Conservation (phyloP, 768 basidiomycete species). For the Gyrodon lividus region DNA sequence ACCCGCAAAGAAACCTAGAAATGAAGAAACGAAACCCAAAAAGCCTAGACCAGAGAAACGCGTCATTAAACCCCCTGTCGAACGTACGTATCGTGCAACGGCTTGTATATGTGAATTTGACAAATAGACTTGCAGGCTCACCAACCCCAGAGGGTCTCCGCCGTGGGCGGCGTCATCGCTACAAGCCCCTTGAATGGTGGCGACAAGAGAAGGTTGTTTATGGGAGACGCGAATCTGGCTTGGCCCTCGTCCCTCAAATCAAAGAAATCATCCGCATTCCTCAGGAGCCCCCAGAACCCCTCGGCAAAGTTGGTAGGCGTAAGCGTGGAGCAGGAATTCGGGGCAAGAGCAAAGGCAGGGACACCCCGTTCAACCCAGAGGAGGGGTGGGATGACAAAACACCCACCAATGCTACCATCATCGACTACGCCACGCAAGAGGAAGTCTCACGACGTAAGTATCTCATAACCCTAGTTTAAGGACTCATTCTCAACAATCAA, state of each 20-base stretch:
- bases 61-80: constrained; percentile 12
- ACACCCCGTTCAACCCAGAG: constrained; percentile 47
- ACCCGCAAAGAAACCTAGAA: constrained; percentile 26
- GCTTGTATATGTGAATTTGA: neutral
- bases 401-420: constrained; percentile 57
- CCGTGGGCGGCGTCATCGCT: constrained; percentile 66
- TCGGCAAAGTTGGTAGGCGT: constrained; percentile 41
- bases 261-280: constrained; percentile 60
- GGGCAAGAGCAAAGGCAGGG: constrained; percentile 36
- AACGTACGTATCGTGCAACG: constrained; percentile 20
- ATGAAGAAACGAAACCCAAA: constrained; percentile 28
- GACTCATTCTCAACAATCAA: constrained; percentile 5
- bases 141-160: constrained; percentile 51
- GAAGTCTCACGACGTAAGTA: constrained; percentile 73
- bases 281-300: constrained; percentile 47
- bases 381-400: constrained; percentile 90
- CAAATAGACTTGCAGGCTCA: constrained; percentile 22
- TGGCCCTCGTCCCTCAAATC: constrained; percentile 61
- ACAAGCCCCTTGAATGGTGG: constrained; percentile 86
- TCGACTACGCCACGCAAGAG: constrained; percentile 59
- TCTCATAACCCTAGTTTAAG: neutral
- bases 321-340: constrained; percentile 31
- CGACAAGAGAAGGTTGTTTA: constrained; percentile 89
- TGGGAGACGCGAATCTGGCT: constrained; percentile 53
- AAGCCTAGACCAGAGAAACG: constrained; percentile 27